These are phyloP conservation scores for Cryphonectria parasitica DNA, from an alignment of 2,329 filamentous ascomycete species.

Conservation along the genomic window DNA sequence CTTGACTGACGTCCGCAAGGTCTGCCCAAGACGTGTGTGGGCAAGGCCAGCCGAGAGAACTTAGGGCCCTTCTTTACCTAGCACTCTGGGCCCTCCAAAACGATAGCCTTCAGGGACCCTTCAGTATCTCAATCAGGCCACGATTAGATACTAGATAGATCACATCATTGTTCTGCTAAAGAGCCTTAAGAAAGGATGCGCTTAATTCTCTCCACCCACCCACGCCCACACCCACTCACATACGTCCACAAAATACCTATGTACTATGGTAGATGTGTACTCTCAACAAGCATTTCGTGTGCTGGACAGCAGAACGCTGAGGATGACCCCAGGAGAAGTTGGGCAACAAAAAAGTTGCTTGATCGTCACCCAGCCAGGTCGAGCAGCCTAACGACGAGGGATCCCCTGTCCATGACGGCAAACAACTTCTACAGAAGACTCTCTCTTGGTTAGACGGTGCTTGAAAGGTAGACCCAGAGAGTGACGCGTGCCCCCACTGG, in stretches of 20 bases:
- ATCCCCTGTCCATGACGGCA: slow-evolving; percentile 11
- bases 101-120: neutral
- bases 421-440: neutral
- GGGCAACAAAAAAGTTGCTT: neutral
- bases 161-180: neutral
- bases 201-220: neutral
- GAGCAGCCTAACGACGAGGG: neutral
- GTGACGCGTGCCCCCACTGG: neutral
- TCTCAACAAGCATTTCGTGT: too few relatives aligned
- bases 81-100: neutral
- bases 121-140: neutral
- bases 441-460: too few relatives aligned
- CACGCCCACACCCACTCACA: neutral
- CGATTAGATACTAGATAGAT: neutral
- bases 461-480: neutral
- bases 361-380: neutral
- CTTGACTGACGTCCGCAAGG: neutral
- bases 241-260: neutral
- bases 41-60: neutral
- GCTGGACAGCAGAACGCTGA: neutral
- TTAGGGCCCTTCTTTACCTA: neutral
- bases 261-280: too few relatives aligned
- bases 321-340: neutral
- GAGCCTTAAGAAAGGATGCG: neutral
- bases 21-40: neutral